Conservation (phyloP, 31 red algal species). For the Pterothamnion heteromorphum region DNA sequence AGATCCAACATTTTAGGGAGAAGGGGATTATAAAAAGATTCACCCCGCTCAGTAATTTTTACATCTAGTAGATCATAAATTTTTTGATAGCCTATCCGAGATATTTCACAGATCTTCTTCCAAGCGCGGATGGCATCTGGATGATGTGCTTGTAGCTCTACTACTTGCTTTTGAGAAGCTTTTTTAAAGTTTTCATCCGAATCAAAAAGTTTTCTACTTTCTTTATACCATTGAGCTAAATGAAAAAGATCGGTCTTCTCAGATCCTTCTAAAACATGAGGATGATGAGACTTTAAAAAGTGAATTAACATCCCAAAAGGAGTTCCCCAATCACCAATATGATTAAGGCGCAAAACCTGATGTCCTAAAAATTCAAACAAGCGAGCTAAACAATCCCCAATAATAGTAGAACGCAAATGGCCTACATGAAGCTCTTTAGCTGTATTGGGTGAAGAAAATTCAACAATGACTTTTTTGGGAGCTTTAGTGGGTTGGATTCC, state of each 20-base stretch:
- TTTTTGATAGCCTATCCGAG: conserved; percentile 86
- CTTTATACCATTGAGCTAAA: conserved; percentile 66
- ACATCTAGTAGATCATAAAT: conserved; percentile 90
- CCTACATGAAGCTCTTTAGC: conserved; percentile 99
- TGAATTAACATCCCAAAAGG: conserved; percentile 93
- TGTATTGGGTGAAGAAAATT: conserved; percentile 94
- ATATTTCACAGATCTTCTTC: conserved; percentile 80
- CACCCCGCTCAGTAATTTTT: conserved; percentile 80
- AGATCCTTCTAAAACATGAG: conserved; percentile 56
- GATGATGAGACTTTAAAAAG: conserved; percentile 75
- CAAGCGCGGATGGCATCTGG: conserved; percentile 74
- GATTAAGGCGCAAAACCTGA: conserved; percentile 82
- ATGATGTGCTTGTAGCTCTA: conserved; percentile 79
- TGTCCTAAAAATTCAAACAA: conserved; percentile 97
- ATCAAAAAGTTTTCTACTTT: conserved; percentile 79
- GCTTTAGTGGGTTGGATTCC: conserved; percentile 43
- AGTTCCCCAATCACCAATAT: conserved; percentile 97
- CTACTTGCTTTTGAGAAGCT: conserved; percentile 74
- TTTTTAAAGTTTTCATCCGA: conserved; percentile 81
- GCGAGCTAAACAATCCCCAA: conserved; percentile 83
- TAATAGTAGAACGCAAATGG: conserved; percentile 92
- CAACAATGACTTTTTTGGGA: conserved; percentile 69
- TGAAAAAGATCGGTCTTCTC: conserved; percentile 25
- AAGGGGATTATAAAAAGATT: conserved; percentile 96
- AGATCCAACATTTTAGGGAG: conserved; percentile 60